Evolutionary conservation across 1,284 basidiomycete species (phyloP).

Genomic region (Porphyrellus sp.): DNA sequence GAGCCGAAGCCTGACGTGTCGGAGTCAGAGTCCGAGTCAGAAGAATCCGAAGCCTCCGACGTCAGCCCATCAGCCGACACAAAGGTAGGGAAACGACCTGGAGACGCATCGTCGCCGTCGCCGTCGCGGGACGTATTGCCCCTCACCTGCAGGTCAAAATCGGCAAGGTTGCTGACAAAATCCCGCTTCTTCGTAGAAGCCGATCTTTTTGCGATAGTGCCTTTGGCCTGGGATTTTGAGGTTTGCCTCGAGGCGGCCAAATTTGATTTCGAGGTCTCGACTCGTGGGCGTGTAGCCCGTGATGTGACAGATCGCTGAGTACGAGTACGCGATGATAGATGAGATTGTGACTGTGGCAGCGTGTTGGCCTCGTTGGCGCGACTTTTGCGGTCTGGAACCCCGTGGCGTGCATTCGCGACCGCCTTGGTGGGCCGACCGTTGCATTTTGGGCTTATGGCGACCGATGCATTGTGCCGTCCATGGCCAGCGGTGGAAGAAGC

Average conservation of each 20-base stretch:
- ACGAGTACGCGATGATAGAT: slow-evolving; percentile 28
- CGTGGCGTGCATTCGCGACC: slow-evolving; percentile 28
- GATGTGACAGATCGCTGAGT: slow-evolving; percentile 23
- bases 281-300: slow-evolving; percentile 25
- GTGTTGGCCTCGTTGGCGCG: slow-evolving; percentile 33
- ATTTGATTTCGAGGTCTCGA: slow-evolving; percentile 30
- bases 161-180: slow-evolving; percentile 33
- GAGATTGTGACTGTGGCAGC: slow-evolving; percentile 36
- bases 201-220: slow-evolving; percentile 41
- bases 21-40: slow-evolving; percentile 36
- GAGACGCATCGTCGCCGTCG: slow-evolving; percentile 38
- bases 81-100: slow-evolving; percentile 61
- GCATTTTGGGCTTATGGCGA: slow-evolving; percentile 44
- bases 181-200: slow-evolving; percentile 35
- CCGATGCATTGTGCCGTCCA: slow-evolving; percentile 22
- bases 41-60: slow-evolving; percentile 43
- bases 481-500: slow-evolving; percentile 29
- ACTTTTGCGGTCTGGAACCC: slow-evolving; percentile 20
- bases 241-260: slow-evolving; percentile 35
- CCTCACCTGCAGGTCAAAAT: slow-evolving; percentile 30
- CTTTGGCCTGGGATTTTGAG: slow-evolving; percentile 39
- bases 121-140: slow-evolving; percentile 20
- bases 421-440: slow-evolving; percentile 56
- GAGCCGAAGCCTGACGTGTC: slow-evolving; percentile 46
- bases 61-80: slow-evolving; percentile 58